Base-by-base conservation (phyloP, 768 basidiomycete species). In the Kwoniella heveanensis region DNA sequence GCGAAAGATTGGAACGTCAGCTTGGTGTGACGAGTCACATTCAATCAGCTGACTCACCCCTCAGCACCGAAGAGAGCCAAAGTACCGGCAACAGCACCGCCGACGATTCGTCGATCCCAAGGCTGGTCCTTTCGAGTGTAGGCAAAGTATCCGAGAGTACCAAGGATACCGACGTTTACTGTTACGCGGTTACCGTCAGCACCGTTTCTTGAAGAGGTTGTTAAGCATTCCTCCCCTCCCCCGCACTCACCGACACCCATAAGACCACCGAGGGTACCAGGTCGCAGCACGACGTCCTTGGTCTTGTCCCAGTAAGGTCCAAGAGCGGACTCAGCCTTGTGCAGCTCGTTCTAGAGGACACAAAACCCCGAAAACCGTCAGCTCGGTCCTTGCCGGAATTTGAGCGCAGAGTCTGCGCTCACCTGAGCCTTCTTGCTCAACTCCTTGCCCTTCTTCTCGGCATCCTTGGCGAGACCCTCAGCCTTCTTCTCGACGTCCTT, bases 151-250 rank as follows among this genome's bases (percentile, higher is more conserved):
- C 87, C 85, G 22, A 85, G 82, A 9, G 85, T 84, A 0, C 85
- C 85, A 26, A 90, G 70, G 21, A 90, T 78, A 21, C 89, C 89
- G 66, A 90, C 80, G 77, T 91, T 91, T 52, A 88, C 89, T 89
- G 60, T 2, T 29, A 52, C 0, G 54, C 26, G 25, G n/a, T n/a
- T n/a, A n/a, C n/a, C n/a, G n/a, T n/a, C n/a, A n/a, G n/a, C n/a
- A n/a, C n/a, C n/a, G n/a, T n/a, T n/a, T n/a, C n/a, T n/a, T n/a
- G n/a, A n/a, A n/a, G n/a, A n/a, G n/a, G n/a, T n/a, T n/a, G n/a
- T n/a, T n/a, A n/a, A n/a, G n/a, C n/a, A n/a, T n/a, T n/a, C n/a
- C n/a, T n/a, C n/a, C n/a, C n/a, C n/a, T n/a, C n/a, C n/a, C n/a
- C n/a, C n/a, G 2, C 25, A 82, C 85, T 19, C 67, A 89, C 89